Evolutionary conservation across 2,329 filamentous ascomycete species (phyloP), one percentile per base, ranked within the genome.

Genomic region (Periconia macrospinosa): DNA sequence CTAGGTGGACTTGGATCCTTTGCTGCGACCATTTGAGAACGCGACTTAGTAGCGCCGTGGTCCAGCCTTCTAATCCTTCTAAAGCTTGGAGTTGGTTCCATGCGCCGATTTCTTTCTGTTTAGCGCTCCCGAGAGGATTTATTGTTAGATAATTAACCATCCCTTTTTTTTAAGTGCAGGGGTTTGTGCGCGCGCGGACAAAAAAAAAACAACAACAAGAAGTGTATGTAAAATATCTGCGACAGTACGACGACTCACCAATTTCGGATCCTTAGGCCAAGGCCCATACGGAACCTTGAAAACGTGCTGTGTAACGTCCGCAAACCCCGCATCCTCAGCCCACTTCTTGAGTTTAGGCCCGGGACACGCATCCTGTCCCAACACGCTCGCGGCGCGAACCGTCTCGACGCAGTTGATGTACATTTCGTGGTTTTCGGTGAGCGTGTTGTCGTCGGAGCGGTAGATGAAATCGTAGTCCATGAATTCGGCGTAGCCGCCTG

Each of bases 401-500:
- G 40, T 54, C 51, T 23, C 30, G 43, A 30, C 50, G 49, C 19
- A 56, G 49, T 40, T 56, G 44, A 46, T 50, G 11, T 53, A 18
- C 18, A 56, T 45, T 30, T 56, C 52, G 27, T 56, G 52, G 20
- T 37, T 46, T 3, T 50, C 46, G 13, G 19, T 27, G 15, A 44
- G 50, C 20, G 50, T 49, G 14, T 65, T 72, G 60, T 76, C 72
- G 62, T 66, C 60, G 59, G 69, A 71, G 59, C 73, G 70, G 49
- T 73, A 69, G 50, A 66, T 71, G 51, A 79, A 60, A 54, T 75
- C 71, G 63, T 77, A 77, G 53, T 80, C 78, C 56, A 79, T 77
- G 37, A 81, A 62, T 57, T 82, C 80, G 23, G 81, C 67, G 71
- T 75, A 82, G 3, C 79, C 80, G 6, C 77, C 78, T 0, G 78